A percentile compares a stretch with the other conserved stretches of the same genome.
Evolutionary conservation across 1,139 yeast genomes (phyloP).

Genomic region (Geotrichum phurueaensis): DNA sequence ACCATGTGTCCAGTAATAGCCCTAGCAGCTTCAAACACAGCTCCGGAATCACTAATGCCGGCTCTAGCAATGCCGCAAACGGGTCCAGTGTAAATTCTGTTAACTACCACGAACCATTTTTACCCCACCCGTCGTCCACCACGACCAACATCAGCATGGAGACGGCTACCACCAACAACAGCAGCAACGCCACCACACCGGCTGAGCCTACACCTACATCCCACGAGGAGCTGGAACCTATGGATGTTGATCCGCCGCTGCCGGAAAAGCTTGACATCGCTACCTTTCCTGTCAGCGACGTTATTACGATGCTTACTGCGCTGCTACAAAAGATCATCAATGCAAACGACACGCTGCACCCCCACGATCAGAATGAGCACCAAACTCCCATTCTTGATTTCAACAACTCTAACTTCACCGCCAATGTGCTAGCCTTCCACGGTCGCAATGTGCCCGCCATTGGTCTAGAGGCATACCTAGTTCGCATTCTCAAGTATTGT

Average conservation of each 20-base stretch:
- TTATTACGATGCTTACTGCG: constrained; percentile 78
- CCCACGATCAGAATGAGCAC: constrained; percentile 43
- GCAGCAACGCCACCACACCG: constrained; percentile 17
- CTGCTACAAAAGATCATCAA: constrained; percentile 79
- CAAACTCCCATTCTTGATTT: background rate
- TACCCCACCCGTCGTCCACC: constrained; percentile 28
- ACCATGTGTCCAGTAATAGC: constrained; percentile 3
- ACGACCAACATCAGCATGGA: constrained; percentile 32
- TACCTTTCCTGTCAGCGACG: constrained; percentile 73
- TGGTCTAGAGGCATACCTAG: constrained; percentile 77
- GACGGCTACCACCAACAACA: constrained; percentile 20
- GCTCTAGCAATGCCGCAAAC: background rate
- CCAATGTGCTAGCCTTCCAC: constrained; percentile 83
- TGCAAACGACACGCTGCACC: constrained; percentile 82
- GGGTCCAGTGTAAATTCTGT: constrained; percentile 10
- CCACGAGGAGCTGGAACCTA: constrained; percentile 3
- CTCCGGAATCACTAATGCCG: background rate
- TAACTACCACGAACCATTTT: constrained; percentile 21
- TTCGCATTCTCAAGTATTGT: constrained; percentile 89
- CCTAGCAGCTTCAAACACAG: background rate
- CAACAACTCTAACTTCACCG: constrained; percentile 40
- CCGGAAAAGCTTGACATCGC: constrained; percentile 67
- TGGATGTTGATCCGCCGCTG: constrained; percentile 6
- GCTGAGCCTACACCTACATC: constrained; percentile 16
- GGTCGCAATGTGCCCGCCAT: constrained; percentile 96